Evolutionary conservation across 192 early-diverging fungal genomes (phyloP), one percentile per base, ranked within the genome.

Genomic region (Coemansia pectinata): DNA sequence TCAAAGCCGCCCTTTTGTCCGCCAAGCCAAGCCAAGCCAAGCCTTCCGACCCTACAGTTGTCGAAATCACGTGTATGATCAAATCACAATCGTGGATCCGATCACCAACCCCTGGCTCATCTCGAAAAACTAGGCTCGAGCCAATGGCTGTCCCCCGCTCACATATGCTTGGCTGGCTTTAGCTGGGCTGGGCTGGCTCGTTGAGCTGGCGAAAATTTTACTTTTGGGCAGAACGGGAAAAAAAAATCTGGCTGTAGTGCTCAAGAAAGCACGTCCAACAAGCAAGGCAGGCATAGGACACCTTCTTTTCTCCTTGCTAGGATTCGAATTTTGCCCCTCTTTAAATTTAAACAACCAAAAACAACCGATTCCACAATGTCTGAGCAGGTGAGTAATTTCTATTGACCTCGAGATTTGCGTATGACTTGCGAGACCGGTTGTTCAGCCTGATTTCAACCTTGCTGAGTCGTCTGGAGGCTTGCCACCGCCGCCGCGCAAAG

Each of bases 311-410:
- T 72, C 66, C 72, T 69, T 70, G 73, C 44, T 66, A 66, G 68
- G 80, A 73, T 65, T 69, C 61, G 57, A 65, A 76, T 62, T 67
- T 45, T 33, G 53, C 61, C 44, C 50, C 39, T 21, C 31, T 65
- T 67, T 66, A 57, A 53, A 60, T 67, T 50, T 60, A 78, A 77
- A 62, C 38, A 65, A 70, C 73, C 70, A 65, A 70, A 59, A 61
- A 57, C 55, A 33, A 69, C 38, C 63, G 52, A 66, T 47, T 44
- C 70, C 59, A 72, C 63, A 62, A 84, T 84, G 81, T 84, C 76
- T 50, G 81, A 78, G 77, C 76, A 78, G 77, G 81, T 78, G 76
- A 68, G 77, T 84, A 84, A 47, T 81, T 50, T 55, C 48, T 62
- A 19, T 52, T 50, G 33, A 4, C 47, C 10, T 65, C n/a, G 69